Base-by-base conservation (phyloP, 1,284 basidiomycete genomes). In the Athelia psychrophila region DNA sequence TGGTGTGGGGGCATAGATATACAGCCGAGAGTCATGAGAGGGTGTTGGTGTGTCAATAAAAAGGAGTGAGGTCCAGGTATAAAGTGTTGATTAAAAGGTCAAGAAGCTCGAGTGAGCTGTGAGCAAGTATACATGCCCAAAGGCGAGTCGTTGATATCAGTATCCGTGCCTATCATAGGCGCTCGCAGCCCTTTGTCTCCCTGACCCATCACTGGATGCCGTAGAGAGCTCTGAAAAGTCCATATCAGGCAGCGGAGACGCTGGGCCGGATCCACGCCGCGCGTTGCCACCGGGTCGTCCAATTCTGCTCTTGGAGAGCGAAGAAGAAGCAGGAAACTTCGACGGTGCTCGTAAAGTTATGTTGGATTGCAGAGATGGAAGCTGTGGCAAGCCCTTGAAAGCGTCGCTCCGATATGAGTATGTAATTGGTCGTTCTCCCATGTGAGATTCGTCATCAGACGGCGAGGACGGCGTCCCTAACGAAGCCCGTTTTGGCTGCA, bases 231-330 rank as follows among this genome's bases (percentile, higher is more conserved):
- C 63, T 46, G 57, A 53, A 23, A 58, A 55, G 38, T 47, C 57
- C 36, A 42, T 42, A 22, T 42, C 38, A 6, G 20, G 38, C n/a
- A 42, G 20, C n/a, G 38, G 27, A 38, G 10, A 47, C 25, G 15
- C 63, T 58, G 42, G 70, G 3, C 72, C 72, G 19, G 69, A 70
- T 53, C 82, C 84, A 60, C 73, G 74, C 49, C 83, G 75, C 13
- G 27, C 27, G 13, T 5, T 30, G 22, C 65, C 56, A 22, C 69
- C 62, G 12, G 84, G 86, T 50, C 82, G 74, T 3, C 84, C 86
- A 53, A 88, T 88, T 49, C 83, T 76, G 60, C 85, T 88, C 59
- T 86, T 80, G 0, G 69, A 64, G 13, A 83, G 62, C 1, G 71
- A 64, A 27, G 68, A 63, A 40, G 75, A 68, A 3, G 73, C 65